Evolutionary conservation across 371 early-diverging fungal species (phyloP), one percentile per base, ranked within the genome.

Genomic region (Lichtheimia hyalospora): DNA sequence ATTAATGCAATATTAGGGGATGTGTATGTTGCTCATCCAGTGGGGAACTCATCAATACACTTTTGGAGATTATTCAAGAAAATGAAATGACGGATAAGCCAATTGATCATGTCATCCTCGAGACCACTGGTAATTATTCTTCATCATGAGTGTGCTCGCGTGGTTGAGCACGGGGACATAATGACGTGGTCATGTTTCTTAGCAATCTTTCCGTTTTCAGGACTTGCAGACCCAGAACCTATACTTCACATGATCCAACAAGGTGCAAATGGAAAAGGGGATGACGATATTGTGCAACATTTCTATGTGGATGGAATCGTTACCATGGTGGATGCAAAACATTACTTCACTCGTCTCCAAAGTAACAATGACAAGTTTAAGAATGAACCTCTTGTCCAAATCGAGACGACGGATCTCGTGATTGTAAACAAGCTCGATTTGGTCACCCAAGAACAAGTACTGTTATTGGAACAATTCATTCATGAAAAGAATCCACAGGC

Each of bases 1-100:
- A 46, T 55, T 5, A 12, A 20, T 3, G 13, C 28, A 20, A 24
- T 7, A 46, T 41, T 51, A 73, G 73, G 66, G 74, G 74, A 23
- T 74, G 74, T 51, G 74, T 74, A 4, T 74, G 74, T 54, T 74
- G 74, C 39, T 70, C 71, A 10, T 71, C 71, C 15, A 67, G 66
- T 34, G 74, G 74, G 5, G 74, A 74, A 50, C 39, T 74, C 23
- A 64, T 71, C 15, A 59, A 60, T 44, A 69, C 68, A 3, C 64
- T 74, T 10, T 63, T 60, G 5, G 71, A 68, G 39, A 74, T 71
- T 21, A 66, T 69, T 2, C 54, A 63, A 52, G 61, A 61, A 7
- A 73, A 71, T 20, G 63, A 67, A 15, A 43, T 27, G 12, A 23
- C 53, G 10, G 49, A 49, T 7, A 57, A 60, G 43, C 63, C 57